Base-by-base conservation (phyloP, 2,329 filamentous ascomycete genomes). In the Diaporthe velutina region DNA sequence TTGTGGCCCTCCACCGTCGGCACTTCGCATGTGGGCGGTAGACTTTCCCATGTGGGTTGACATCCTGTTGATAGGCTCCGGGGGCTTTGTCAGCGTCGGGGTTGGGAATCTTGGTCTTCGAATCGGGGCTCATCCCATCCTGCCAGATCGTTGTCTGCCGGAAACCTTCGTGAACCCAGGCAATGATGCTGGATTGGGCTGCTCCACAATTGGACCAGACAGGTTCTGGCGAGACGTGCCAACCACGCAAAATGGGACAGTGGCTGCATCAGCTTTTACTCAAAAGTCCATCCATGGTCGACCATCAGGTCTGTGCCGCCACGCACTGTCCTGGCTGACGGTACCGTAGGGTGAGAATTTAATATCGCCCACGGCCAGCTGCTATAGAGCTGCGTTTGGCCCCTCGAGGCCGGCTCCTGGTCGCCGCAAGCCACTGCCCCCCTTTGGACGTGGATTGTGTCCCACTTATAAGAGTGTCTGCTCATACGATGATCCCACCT, bases 401-500 rank as follows among this genome's bases (percentile, higher is more conserved):
- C 57, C 30, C 42, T 72, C 35, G 42, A 60, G 70, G 45, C 70
- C 70, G 58, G 48, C 70, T 61, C 57, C 58, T 72, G 54, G 42
- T 42, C 57, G 70, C 42, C 54, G 55, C 30, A 25, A 19, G 42
- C n/a, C 45, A 54, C 33, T 52, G 55, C 48, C 70, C 57, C 70
- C 57, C 70, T 72, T 61, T 60, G 42, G 13, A 33, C 58, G 70
- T 72, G 58, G 55, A 7, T 42, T 57, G 1, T 45, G 68, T 58
- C 64, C 64, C 64, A 58, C 68, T 71, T 60, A 58, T 58, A 45
- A 70, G 54, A 71, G 52, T 13, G 42, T 38, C 68, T 71, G 42
- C 52, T 48, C 42, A 60, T 71, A 71, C 68, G 64, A 68, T 68
- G 30, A 68, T 68, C 64, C 64, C 64, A 68, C 64, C 64, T 40